Conservation (phyloP, 2,329 filamentous ascomycete species). For the Nothophaeocryptopus gaeumannii region DNA sequence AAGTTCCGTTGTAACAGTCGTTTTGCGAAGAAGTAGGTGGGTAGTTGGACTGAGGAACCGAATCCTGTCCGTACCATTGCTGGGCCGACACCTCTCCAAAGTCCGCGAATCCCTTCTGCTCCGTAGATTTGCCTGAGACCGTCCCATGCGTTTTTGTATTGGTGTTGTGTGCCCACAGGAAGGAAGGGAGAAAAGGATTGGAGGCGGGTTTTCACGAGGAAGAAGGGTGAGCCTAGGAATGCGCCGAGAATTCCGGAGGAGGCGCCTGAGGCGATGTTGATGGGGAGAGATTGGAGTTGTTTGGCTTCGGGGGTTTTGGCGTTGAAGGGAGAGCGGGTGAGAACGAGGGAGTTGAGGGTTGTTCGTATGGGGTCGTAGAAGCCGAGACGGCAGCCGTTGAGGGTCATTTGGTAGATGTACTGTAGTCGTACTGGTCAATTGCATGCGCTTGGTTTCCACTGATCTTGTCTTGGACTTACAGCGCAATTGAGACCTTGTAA, state of each 20-base stretch:
- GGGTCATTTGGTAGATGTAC: conserved; percentile 93
- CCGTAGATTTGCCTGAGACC: conserved; percentile 77
- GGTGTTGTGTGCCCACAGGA: conserved; percentile 94
- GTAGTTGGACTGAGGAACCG: conserved; percentile 90
- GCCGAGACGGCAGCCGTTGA: conserved; percentile 93
- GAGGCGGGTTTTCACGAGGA: conserved; percentile 93
- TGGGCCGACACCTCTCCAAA: conserved; percentile 87
- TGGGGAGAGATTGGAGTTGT: conserved; percentile 70
- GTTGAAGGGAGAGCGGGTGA: conserved; percentile 66
- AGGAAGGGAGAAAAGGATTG: conserved; percentile 91
- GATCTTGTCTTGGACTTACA: conserved; percentile 40
- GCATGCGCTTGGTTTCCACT: not conserved
- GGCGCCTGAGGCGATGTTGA: conserved; percentile 94
- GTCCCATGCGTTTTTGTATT: conserved; percentile 81
- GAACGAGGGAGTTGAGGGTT: conserved; percentile 41
- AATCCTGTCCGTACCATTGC: conserved; percentile 96
- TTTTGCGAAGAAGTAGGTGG: conserved; percentile 98
- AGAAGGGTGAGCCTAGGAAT: conserved; percentile 91
- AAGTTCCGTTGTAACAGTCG: conserved; percentile 75
- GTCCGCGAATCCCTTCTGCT: conserved; percentile 71
- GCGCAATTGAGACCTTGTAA: conserved; percentile 88
- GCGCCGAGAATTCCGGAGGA: conserved; percentile 86
- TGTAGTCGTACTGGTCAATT: conserved; percentile 27
- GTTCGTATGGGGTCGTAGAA: conserved; percentile 95
- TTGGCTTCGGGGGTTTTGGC: conserved; percentile 41